Conservation (phyloP, 2,329 filamentous ascomycete genomes). For the Exophiala phaeomuriformis region DNA sequence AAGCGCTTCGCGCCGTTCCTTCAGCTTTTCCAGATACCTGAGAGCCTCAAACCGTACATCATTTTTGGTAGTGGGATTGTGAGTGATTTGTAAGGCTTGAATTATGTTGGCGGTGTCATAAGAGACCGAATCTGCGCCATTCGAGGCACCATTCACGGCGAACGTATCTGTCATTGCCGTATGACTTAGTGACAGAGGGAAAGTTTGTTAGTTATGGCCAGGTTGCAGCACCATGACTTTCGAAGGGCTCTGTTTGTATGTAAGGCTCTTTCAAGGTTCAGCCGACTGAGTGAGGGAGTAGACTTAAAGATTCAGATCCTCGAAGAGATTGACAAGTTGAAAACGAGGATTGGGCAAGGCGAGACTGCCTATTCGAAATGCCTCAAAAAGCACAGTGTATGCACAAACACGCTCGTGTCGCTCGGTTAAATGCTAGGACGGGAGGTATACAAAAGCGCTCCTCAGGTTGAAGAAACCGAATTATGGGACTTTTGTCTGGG, state of each 20-base stretch:
- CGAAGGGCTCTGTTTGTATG: neutral
- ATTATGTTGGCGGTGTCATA: slow-evolving; percentile 52
- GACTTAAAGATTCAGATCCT: too few relatives aligned
- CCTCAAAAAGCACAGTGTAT: too few relatives aligned
- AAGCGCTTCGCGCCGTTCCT: slow-evolving; percentile 69
- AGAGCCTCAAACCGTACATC: slow-evolving; percentile 75
- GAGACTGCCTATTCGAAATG: too few relatives aligned
- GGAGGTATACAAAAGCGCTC: too few relatives aligned
- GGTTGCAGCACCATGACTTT: slow-evolving; percentile 9
- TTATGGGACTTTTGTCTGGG: too few relatives aligned
- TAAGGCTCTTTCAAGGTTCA: too few relatives aligned
- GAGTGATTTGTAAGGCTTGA: slow-evolving; percentile 78
- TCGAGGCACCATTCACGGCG: slow-evolving; percentile 3
- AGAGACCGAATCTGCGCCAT: slow-evolving; percentile 4
- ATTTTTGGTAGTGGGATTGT: slow-evolving; percentile 74
- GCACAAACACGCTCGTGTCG: too few relatives aligned
- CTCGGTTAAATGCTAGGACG: too few relatives aligned
- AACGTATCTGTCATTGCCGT: slow-evolving; percentile 12
- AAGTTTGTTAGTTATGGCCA: neutral
- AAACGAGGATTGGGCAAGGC: neutral
- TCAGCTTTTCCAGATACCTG: slow-evolving; percentile 76
- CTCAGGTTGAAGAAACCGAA: too few relatives aligned
- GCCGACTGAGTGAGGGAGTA: too few relatives aligned
- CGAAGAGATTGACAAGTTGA: neutral
- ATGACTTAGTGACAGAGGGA: neutral